Base-by-base conservation (phyloP, 2,329 filamentous ascomycete genomes). In the Aspergillus versicolor region DNA sequence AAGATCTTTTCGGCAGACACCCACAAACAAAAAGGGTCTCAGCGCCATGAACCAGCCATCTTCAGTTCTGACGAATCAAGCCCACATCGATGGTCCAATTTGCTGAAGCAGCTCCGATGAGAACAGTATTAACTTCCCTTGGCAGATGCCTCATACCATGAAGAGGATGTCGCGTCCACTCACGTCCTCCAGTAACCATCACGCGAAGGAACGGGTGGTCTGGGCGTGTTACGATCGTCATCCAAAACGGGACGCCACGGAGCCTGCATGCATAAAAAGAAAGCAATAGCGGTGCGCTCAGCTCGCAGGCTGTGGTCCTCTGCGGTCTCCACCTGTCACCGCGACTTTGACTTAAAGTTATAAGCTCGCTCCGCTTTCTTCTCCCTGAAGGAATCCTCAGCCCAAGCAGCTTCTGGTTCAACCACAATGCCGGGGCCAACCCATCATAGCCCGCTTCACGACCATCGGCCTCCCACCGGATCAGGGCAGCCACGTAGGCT, bases 401-500 rank as follows among this genome's bases (percentile, higher is more conserved):
- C 3, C 13, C 13, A 15, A 30, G 12, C 34, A n/a, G 34, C 34
- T 13, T 37, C 34, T 37, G 34, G 34, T n/a, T 37, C 13, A 37
- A 37, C 34, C 37, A 51, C 19, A 11, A 56, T 56, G 54, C 30
- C 54, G 44, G 40, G 12, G 5, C 50, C 38, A 8, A 27, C 24
- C 13, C 42, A 52, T 52, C 24, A 34, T 8, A 32, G 17, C 34
- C 52, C 48, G 5, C 48, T 57, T 4, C 21, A 51, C 9, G 37
- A 48, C 22, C 34, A n/a, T 5, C 17, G 44, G 12, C 40, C 48
- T 34, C 22, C 34, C 22, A n/a, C 13, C 17, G 30, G 41, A 38
- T n/a, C 13, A 19, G 43, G 43, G 34, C 55, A 57, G 41, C 58
- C 58, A 11, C 46, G 54, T n/a, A 54, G 58, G 32, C 40, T 60